phyloP scores from a whole-genome alignment of 257 asterid species.

The Jasminum sambac region DNA sequence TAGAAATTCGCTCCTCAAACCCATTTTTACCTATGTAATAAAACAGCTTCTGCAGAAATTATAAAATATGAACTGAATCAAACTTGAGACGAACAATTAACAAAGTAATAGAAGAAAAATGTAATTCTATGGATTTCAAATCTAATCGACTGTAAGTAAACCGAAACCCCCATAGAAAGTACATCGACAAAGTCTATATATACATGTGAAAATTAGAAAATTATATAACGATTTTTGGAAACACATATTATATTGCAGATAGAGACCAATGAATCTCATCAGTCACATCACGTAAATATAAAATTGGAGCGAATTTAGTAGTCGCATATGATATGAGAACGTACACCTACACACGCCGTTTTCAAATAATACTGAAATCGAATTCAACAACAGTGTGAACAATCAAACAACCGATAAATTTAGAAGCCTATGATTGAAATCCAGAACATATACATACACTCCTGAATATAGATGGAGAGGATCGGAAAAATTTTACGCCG shows the following conservation, averaged over 20 bases:
- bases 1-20: slow-evolving; percentile 59
- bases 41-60: not conserved
- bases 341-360: not conserved
- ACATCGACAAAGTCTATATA: not conserved
- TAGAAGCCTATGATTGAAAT: not conserved
- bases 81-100: not conserved
- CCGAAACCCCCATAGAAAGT: not conserved
- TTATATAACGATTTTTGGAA: not conserved
- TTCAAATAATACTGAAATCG: not conserved
- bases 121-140: not conserved
- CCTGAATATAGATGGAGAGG: not conserved
- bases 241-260: not conserved
- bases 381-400: not conserved
- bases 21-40: slow-evolving; percentile 6
- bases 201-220: not conserved
- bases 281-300: not conserved
- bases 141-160: not conserved
- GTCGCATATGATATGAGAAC: too few species aligned
- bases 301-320: not conserved
- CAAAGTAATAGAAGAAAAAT: too few species aligned
- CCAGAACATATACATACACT: not conserved
- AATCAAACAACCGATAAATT: too few species aligned
- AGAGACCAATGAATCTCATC: not conserved
- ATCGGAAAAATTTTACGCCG: not conserved
- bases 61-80: not conserved